Conservation (phyloP, 148 eudicot genomes). For the Polygonum aviculare region DNA sequence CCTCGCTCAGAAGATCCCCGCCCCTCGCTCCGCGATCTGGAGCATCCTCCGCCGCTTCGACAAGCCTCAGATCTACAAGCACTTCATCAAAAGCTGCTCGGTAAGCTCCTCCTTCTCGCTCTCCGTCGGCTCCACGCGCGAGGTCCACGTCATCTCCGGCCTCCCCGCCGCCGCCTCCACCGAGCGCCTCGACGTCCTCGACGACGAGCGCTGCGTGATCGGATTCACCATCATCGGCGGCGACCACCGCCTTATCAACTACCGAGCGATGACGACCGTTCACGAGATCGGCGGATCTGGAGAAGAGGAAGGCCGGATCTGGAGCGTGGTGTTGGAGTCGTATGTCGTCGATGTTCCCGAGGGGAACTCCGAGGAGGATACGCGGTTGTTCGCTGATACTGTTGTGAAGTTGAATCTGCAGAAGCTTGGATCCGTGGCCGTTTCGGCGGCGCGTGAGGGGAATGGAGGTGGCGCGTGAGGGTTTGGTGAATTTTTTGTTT, state of each 20-base stretch:
- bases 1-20: conserved; percentile 52
- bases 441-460: conserved; percentile 3
- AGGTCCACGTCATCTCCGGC: conserved; percentile 57
- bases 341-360: conserved; percentile 84
- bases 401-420: conserved; percentile 76
- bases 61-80: conserved; percentile 60
- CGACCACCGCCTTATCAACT: conserved; percentile 55
- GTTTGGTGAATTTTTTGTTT: neutral
- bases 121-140: conserved; percentile 44
- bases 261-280: conserved; percentile 45
- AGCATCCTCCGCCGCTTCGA: conserved; percentile 56
- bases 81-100: conserved; percentile 54
- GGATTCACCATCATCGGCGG: conserved; percentile 65
- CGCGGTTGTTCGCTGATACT: conserved; percentile 74
- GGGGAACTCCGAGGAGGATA: conserved; percentile 75
- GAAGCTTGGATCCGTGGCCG: conserved; percentile 51
- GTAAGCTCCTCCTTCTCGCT: conserved; percentile 27
- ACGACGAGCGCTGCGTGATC: conserved; percentile 40
- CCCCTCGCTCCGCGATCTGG: conserved; percentile 55
- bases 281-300: conserved; percentile 32
- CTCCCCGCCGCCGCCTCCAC: conserved; percentile 56
- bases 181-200: conserved; percentile 55
- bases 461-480: neutral
- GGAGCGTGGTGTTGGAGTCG: conserved; percentile 55
- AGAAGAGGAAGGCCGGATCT: conserved; percentile 11